Conservation (phyloP, 148 eudicot genomes). For the Beta vulgaris region DNA sequence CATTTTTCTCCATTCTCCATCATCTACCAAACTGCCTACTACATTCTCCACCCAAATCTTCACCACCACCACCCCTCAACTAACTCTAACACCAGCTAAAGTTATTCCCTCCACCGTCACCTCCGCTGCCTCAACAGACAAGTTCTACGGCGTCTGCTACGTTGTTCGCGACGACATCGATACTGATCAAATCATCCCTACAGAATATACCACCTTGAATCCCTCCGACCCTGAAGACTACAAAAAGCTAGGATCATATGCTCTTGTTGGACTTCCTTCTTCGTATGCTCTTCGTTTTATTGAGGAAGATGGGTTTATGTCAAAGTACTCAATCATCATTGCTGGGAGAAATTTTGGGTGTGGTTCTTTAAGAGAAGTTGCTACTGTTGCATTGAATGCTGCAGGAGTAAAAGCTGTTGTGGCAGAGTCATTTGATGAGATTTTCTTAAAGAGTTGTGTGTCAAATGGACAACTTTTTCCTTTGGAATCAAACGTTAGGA, state of each 20-base stretch:
- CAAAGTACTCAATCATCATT: constrained; percentile 6
- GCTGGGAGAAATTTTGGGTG: constrained; percentile 12
- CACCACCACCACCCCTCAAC: background rate
- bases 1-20: background rate
- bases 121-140: background rate
- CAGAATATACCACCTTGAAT: constrained; percentile 56
- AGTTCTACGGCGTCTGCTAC: constrained; percentile 13
- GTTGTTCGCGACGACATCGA: constrained; percentile 82
- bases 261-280: background rate
- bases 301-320: background rate
- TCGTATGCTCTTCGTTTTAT: background rate
- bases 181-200: constrained; percentile 83
- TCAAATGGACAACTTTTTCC: background rate
- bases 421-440: constrained; percentile 3
- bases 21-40: background rate
- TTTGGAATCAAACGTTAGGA: background rate
- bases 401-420: constrained; percentile 8
- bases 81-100: background rate
- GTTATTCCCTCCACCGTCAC: background rate
- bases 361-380: background rate
- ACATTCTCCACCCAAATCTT: background rate
- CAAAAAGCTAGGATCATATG: constrained; percentile 2
- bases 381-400: background rate
- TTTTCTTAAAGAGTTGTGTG: background rate
- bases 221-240: constrained; percentile 51